A percentile compares a stretch with the other conserved stretches of the same genome.
These are phyloP conservation scores for Fusarium torreyae DNA, from an alignment of 2,329 filamentous ascomycete species.

Conservation along the genomic window DNA sequence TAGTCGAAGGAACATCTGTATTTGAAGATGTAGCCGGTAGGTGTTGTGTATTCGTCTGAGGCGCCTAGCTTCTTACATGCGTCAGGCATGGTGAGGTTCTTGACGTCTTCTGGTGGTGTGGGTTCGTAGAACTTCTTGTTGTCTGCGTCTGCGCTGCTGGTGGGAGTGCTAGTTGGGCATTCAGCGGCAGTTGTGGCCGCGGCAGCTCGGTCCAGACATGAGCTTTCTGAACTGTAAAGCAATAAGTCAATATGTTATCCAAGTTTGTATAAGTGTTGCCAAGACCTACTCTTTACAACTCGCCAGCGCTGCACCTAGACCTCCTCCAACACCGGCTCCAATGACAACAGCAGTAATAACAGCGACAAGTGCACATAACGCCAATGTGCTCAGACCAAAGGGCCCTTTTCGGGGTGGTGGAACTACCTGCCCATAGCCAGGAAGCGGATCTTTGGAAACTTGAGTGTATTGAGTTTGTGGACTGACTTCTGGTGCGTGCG, in stretches of 20 bases:
- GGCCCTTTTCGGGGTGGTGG: background rate
- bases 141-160: background rate
- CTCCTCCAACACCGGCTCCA: constrained; percentile 24
- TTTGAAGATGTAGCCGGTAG: constrained; percentile 7
- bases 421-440: background rate
- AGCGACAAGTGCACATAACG: constrained; percentile 10
- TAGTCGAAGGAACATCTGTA: constrained; percentile 12
- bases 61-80: background rate
- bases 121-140: constrained; percentile 1
- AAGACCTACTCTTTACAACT: constrained; percentile 14
- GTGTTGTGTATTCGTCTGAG: background rate
- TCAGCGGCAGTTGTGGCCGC: background rate
- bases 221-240: too few species aligned
- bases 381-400: constrained; percentile 10
- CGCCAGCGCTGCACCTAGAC: constrained; percentile 27
- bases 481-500: constrained; percentile 11
- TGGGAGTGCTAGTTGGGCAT: constrained; percentile 3
- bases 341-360: constrained; percentile 10
- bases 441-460: background rate
- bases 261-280: too few species aligned
- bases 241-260: too few species aligned
- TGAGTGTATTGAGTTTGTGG: background rate
- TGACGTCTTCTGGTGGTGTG: constrained; percentile 1
- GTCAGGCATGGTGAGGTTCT: constrained; percentile 7
- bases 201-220: too few species aligned